These are phyloP conservation scores for Sideroxylon spinosum DNA, from an alignment of 179 eudicot genomes.

Conservation along the genomic window DNA sequence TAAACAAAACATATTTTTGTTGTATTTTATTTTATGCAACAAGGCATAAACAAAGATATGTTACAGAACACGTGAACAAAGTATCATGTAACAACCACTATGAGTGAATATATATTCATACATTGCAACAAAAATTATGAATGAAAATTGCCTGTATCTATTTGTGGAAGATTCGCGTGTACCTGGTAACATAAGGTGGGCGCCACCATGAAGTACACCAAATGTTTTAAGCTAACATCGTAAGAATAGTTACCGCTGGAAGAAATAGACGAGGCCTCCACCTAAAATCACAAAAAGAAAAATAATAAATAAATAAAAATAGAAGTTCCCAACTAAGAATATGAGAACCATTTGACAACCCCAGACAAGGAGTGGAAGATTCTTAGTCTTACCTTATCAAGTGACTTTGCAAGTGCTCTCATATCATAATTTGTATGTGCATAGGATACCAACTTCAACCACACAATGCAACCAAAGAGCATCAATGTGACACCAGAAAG, in stretches of 20 bases:
- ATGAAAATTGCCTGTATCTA: background rate
- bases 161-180: background rate
- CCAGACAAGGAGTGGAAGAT: slow-evolving; percentile 1
- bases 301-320: no score
- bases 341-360: slow-evolving; percentile 7
- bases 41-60: background rate
- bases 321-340: background rate
- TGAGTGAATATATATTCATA: background rate
- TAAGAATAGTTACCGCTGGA: slow-evolving; percentile 39
- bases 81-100: background rate
- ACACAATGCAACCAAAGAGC: slow-evolving; percentile 82
- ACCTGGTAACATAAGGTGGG: slow-evolving; percentile 98
- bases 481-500: slow-evolving; percentile 70
- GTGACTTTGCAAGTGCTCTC: slow-evolving; percentile 62
- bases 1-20: background rate
- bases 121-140: background rate
- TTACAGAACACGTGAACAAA: background rate
- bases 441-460: slow-evolving; percentile 92
- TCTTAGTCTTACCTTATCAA: slow-evolving; percentile 46
- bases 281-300: slow-evolving; percentile 46
- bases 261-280: slow-evolving; percentile 34
- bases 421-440: slow-evolving; percentile 90
- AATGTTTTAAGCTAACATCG: slow-evolving; percentile 64
- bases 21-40: background rate
- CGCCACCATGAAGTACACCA: slow-evolving; percentile 91